Conservation (phyloP, 805 yeast genomes). For the Cyberlindnera subsufficiens region DNA sequence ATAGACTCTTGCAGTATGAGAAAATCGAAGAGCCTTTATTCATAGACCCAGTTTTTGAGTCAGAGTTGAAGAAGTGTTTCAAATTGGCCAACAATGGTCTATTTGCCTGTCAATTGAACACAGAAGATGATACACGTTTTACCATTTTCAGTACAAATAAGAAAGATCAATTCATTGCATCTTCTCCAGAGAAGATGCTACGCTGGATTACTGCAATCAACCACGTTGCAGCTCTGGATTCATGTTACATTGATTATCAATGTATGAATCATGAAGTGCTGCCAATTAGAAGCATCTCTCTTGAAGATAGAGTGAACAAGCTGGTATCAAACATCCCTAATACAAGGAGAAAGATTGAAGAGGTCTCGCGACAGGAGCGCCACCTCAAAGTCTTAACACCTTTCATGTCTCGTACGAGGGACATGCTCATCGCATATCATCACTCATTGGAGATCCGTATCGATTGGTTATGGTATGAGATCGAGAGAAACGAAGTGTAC, state of each 20-base stretch:
- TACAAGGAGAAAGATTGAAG: constrained; percentile 31
- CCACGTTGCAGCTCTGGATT: constrained; percentile 41
- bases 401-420: constrained; percentile 46
- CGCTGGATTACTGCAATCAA: constrained; percentile 58
- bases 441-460: constrained; percentile 44
- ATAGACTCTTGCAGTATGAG: constrained; percentile 19
- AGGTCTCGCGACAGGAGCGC: constrained; percentile 28
- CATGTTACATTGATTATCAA: constrained; percentile 25
- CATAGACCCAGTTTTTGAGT: constrained; percentile 24
- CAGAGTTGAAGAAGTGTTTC: constrained; percentile 24
- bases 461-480: constrained; percentile 54
- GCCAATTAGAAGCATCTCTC: constrained; percentile 20
- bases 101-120: constrained; percentile 29
- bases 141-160: constrained; percentile 36
- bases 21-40: constrained; percentile 24
- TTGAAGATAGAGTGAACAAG: constrained; percentile 30
- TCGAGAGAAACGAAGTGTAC: constrained; percentile 38
- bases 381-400: constrained; percentile 49
- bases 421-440: constrained; percentile 37
- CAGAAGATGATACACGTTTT: constrained; percentile 21
- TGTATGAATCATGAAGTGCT: constrained; percentile 18
- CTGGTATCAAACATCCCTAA: constrained; percentile 29
- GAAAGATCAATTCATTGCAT: constrained; percentile 36
- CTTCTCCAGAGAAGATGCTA: constrained; percentile 37
- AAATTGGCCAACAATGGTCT: constrained; percentile 32